Conservation (phyloP, 1,284 basidiomycete species). For the Sporisorium scitamineum region DNA sequence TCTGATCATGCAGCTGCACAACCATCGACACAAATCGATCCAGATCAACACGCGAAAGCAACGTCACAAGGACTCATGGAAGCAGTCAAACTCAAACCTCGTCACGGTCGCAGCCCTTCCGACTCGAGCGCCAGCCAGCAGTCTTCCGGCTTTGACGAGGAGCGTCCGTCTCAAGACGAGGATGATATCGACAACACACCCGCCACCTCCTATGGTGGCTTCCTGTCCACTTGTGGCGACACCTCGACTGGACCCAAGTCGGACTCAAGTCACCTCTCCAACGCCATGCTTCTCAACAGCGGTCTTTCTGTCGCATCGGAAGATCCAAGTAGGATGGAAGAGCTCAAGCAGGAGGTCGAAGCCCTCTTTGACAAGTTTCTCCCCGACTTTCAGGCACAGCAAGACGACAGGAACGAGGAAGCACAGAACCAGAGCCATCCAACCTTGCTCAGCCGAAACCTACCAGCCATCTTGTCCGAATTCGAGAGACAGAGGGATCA, state of each 20-base stretch:
- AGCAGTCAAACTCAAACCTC: slow-evolving; percentile 31
- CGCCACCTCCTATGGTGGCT: slow-evolving; percentile 43
- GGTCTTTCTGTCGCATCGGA: slow-evolving; percentile 29
- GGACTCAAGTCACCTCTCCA: slow-evolving; percentile 31
- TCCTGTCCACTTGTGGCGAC: slow-evolving; percentile 29
- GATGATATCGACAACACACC: slow-evolving; percentile 49
- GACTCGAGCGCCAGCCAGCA: slow-evolving; percentile 30
- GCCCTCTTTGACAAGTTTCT: slow-evolving; percentile 44
- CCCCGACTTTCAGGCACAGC: slow-evolving; percentile 28
- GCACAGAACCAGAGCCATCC: slow-evolving; percentile 13
- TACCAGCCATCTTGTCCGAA: slow-evolving; percentile 44
- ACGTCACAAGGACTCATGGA: slow-evolving; percentile 18
- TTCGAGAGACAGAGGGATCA: slow-evolving; percentile 40
- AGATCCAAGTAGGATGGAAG: slow-evolving; percentile 29
- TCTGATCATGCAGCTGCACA: background rate
- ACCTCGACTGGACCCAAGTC: slow-evolving; percentile 23
- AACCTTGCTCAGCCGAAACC: slow-evolving; percentile 39
- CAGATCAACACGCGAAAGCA: background rate
- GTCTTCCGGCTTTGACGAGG: slow-evolving; percentile 42
- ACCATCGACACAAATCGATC: background rate
- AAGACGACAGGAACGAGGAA: slow-evolving; percentile 14
- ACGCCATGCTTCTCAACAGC: slow-evolving; percentile 19
- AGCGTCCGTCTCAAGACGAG: slow-evolving; percentile 41
- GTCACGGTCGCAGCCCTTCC: slow-evolving; percentile 25
- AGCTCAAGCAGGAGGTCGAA: slow-evolving; percentile 33